Percentiles rank a stretch among this genome's conserved stretches.
These are phyloP conservation scores for Colletotrichum coccodes DNA, from an alignment of 2,329 filamentous ascomycete genomes.

Conservation along the genomic window DNA sequence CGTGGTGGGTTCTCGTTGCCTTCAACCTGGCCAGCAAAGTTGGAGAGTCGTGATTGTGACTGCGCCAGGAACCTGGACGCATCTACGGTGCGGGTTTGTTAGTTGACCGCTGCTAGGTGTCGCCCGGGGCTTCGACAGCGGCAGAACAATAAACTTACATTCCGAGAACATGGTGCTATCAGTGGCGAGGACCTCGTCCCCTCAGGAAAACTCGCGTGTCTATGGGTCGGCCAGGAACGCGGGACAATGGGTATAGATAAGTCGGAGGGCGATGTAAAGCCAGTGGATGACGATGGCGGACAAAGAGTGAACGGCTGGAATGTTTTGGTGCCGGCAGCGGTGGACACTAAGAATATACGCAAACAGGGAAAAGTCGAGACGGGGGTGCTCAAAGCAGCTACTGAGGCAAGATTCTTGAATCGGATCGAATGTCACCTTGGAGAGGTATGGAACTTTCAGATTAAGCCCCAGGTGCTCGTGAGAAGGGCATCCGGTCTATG, in stretches of 20 bases:
- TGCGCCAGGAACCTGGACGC: conserved; percentile 96
- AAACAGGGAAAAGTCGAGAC: conserved; percentile 17
- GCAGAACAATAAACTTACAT: conserved; percentile 69
- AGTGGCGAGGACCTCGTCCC: conserved; percentile 32
- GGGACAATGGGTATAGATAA: conserved; percentile 23
- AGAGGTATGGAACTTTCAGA: background rate
- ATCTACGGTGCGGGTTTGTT: conserved; percentile 66
- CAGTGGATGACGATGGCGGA: conserved; percentile 26
- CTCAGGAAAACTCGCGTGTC: conserved; percentile 17
- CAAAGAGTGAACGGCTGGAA: conserved; percentile 26
- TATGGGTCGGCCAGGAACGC: conserved; percentile 4
- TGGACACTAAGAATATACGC: conserved; percentile 22
- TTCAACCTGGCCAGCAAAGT: conserved; percentile 69
- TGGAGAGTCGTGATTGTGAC: conserved; percentile 90
- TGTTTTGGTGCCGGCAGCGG: conserved; percentile 27
- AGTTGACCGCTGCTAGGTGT: conserved; percentile 8
- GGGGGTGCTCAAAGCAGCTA: background rate
- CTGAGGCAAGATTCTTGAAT: background rate
- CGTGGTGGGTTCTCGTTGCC: conserved; percentile 49
- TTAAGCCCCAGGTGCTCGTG: conserved; percentile 29
- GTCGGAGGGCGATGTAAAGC: conserved; percentile 1
- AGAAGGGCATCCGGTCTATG: conserved; percentile 29
- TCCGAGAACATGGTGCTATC: conserved; percentile 69
- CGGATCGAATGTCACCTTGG: background rate
- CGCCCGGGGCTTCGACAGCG: conserved; percentile 32